Percentiles rank a stretch among this genome's conserved stretches.
These are phyloP conservation scores for Oryza brachyantha DNA, from an alignment of 176 grass and related monocot genomes.

Conservation along the genomic window DNA sequence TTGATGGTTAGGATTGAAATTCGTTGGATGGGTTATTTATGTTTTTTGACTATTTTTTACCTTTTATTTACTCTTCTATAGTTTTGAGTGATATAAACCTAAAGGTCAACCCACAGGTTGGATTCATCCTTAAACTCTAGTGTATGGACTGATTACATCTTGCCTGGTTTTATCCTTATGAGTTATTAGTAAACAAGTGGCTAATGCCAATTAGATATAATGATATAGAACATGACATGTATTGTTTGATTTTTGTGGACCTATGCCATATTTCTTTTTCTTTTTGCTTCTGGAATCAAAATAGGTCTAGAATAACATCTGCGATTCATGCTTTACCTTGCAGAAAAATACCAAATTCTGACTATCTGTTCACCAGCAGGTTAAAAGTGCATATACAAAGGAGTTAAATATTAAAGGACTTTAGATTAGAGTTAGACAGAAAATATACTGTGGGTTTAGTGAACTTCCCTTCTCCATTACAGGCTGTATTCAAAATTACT, in stretches of 20 bases:
- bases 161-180: not conserved
- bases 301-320: not conserved
- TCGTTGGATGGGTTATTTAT: not conserved
- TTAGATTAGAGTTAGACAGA: conserved; percentile 21
- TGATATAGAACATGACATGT: not conserved
- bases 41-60: conserved; percentile 1
- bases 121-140: not conserved
- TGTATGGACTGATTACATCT: not conserved
- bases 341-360: not conserved
- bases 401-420: not conserved
- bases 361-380: not conserved
- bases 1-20: conserved; percentile 18
- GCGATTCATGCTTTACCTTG: conserved; percentile 4
- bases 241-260: not conserved
- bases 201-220: not conserved
- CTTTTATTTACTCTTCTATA: not conserved
- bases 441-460: conserved; percentile 11
- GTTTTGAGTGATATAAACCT: not conserved
- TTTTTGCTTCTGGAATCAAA: not conserved
- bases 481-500: conserved; percentile 94
- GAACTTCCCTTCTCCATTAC: not conserved
- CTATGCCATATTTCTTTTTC: not conserved
- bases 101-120: not conserved
- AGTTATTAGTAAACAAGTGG: not conserved
- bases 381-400: conserved; percentile 20